Base-by-base conservation (phyloP, 1,284 basidiomycete species). In the Phellinidium pouzarii region DNA sequence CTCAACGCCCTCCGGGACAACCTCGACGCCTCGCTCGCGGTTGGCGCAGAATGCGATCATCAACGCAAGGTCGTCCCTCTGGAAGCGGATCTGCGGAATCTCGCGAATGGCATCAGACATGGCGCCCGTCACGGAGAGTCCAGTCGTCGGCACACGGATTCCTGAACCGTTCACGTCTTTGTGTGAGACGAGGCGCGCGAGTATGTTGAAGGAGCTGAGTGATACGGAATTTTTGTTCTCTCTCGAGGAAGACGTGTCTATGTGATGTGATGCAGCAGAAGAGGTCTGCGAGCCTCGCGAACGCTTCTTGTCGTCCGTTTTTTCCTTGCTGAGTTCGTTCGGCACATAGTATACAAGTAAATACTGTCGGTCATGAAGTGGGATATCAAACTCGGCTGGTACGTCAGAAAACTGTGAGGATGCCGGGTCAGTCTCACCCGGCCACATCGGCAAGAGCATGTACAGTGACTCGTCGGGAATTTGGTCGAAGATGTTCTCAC, bases 391-490 rank as follows among this genome's bases (percentile, higher is more conserved):
- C 17, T 73, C 69, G 14, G 63, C 60, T 48, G 69, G 71, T 14
- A 54, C 56, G 31, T 68, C 56, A 54, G 62, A 23, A 58, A 60
- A 9, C 66, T 71, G 36, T 12, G 46, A 59, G 40, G 60, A 64
- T 14, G 62, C 59, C 0, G 74, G 61, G 61, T 86, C 86, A 0
- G 78, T 84, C 59, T 84, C 82, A n/a, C 80, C 77, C 8, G 84
- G 80, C 86, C 87, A 90, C 34, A 90, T 72, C 3, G 87, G 87
- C n/a, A 90, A 70, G 19, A 90, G 72, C 87, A 90, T 89, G 65
- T 84, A 87, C 42, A 88, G 68, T 23, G 77, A 77, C 19, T 88
- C 83, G 3, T 77, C 66, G 0, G 84, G 82, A 23, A 88, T 73
- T 40, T 77, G 71, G 44, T 77, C 75, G 56, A 89, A 80, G 55